These are phyloP conservation scores for Huntiella bhutanensis DNA, from an alignment of 2,329 filamentous ascomycete species.

Conservation along the genomic window DNA sequence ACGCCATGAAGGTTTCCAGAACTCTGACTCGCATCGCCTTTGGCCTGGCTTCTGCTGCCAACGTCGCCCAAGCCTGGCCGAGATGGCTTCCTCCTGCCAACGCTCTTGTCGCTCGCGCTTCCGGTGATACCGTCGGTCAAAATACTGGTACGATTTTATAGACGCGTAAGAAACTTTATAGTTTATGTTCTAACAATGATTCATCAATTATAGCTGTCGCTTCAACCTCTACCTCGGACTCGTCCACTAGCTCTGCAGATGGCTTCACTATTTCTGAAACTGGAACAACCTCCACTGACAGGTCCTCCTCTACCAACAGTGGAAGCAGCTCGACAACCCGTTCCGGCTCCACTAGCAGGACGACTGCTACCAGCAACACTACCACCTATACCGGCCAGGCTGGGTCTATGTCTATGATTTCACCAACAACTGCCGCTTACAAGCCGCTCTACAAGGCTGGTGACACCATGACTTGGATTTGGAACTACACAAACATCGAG, in stretches of 20 bases:
- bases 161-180: neutral
- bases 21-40: constrained; percentile 29
- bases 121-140: constrained; percentile 17
- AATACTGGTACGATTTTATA: constrained; percentile 10
- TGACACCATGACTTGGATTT: constrained; percentile 38
- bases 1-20: constrained; percentile 29
- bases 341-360: constrained; percentile 12
- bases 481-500: constrained; percentile 46
- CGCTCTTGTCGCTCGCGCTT: constrained; percentile 31
- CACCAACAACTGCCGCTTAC: constrained; percentile 26
- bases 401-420: constrained; percentile 34
- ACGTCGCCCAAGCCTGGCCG: constrained; percentile 36
- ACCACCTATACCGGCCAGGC: constrained; percentile 21
- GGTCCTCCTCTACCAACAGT: constrained; percentile 13
- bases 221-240: constrained; percentile 6
- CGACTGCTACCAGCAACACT: constrained; percentile 18
- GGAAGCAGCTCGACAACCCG: constrained; percentile 3
- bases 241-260: neutral
- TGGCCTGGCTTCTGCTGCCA: constrained; percentile 31
- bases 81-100: constrained; percentile 31
- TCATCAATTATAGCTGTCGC: constrained; percentile 3
- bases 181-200: neutral
- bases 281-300: constrained; percentile 16
- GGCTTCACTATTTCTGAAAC: constrained; percentile 6
- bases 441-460: constrained; percentile 40